A percentile compares a stretch with the other conserved stretches of the same genome.
These are phyloP conservation scores for Populus hybrid DNA, from an alignment of 441 rosid species.

Conservation along the genomic window DNA sequence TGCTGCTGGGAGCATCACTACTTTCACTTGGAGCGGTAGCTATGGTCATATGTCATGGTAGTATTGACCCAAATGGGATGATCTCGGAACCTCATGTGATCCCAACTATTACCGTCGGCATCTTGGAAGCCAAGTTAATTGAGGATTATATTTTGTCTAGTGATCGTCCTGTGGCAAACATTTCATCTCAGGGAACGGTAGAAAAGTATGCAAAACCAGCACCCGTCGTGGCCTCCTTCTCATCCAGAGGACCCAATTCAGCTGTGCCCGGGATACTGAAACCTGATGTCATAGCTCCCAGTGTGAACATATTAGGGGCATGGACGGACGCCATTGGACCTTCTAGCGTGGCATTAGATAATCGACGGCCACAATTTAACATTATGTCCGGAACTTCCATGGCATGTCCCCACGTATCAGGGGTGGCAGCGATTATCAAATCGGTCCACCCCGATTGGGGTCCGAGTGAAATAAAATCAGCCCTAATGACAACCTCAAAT, in stretches of 20 bases:
- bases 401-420: constrained; percentile 83
- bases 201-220: neutral
- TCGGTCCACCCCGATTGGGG: constrained; percentile 53
- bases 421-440: constrained; percentile 64
- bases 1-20: neutral
- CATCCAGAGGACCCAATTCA: constrained; percentile 1
- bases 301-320: constrained; percentile 43
- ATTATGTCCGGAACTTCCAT: constrained; percentile 83
- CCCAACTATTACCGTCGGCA: neutral
- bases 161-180: neutral
- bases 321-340: constrained; percentile 25
- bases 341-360: constrained; percentile 20
- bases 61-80: neutral
- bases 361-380: constrained; percentile 26
- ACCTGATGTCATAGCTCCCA: too few relatives aligned
- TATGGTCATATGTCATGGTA: neutral
- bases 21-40: neutral
- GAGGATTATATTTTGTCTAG: neutral
- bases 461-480: constrained; percentile 72
- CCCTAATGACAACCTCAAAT: constrained; percentile 63
- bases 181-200: neutral
- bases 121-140: neutral
- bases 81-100: neutral
- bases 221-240: neutral
- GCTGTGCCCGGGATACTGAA: constrained; percentile 17